A percentile compares a stretch with the other conserved stretches of the same genome.
phyloP scores from a whole-genome alignment of 2,329 filamentous ascomycete genomes.

The Thielaviopsis ethacetica region DNA sequence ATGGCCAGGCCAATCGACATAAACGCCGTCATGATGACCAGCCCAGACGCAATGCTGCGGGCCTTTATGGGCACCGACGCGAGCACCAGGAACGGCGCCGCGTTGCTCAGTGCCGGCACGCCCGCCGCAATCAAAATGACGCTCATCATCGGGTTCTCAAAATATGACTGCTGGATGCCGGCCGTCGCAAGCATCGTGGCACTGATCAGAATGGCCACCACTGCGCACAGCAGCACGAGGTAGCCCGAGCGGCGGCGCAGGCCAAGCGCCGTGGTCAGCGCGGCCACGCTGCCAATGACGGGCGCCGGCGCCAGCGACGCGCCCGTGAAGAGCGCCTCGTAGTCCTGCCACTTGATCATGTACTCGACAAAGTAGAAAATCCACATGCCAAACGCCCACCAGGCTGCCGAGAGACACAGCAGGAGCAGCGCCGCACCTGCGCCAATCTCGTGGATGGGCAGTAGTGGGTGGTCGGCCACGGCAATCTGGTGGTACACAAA shows the following conservation, averaged over 20 bases:
- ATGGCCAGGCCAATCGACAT: constrained; percentile 50
- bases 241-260: constrained; percentile 22
- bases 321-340: constrained; percentile 26
- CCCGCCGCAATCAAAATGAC: constrained; percentile 42
- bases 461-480: constrained; percentile 30
- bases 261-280: constrained; percentile 26
- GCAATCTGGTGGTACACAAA: constrained; percentile 42
- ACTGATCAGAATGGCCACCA: constrained; percentile 26
- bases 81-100: constrained; percentile 42
- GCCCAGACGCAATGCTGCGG: constrained; percentile 29
- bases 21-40: constrained; percentile 50
- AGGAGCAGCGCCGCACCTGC: constrained; percentile 34
- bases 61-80: constrained; percentile 29
- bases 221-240: constrained; percentile 25
- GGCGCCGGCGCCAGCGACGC: constrained; percentile 30
- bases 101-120: constrained; percentile 51
- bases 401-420: constrained; percentile 34
- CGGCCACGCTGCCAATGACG: constrained; percentile 27
- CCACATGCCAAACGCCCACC: constrained; percentile 38
- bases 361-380: constrained; percentile 34
- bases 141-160: constrained; percentile 44
- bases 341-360: constrained; percentile 26
- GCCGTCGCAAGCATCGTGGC: constrained; percentile 19
- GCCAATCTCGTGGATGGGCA: constrained; percentile 24
- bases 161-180: constrained; percentile 35